Base-by-base conservation (phyloP, 306 rosid genomes). In the Citrullus colocynthis region DNA sequence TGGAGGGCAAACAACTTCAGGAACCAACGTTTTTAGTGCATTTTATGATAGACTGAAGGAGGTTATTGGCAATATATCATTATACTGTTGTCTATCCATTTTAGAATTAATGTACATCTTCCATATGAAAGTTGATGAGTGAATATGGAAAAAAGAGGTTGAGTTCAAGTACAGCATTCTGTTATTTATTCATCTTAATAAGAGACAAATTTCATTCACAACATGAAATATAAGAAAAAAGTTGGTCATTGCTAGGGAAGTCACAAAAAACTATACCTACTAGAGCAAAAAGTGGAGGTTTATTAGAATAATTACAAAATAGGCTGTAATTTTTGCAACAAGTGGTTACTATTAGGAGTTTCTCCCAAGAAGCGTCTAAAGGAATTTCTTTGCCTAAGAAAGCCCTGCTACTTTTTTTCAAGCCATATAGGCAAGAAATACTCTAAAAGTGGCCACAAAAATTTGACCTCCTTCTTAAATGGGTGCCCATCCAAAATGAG, bases 41-140 rank as follows among this genome's bases (percentile, higher is more conserved):
- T 95, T 95, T 61, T 92, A 95, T 77, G 99, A 95, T 85, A 83
- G 99, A 83, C 87, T 95, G 81, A 95, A 92, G 76, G 98, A 95
- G 98, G 98, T 95, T 52, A 51, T 3, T 16, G 16, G 44, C 77
- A 7, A 73, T 73, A 8, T 54, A 16, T 49, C 61, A 49, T 30
- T 17, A 73, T 16, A 51, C 17, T 28, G 7, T 28, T 51, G 20
- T 72, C 41, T 72, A 49, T 71, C 6, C 49, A 7, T 17, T 51
- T 51, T 55, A 73, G 61, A 51, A 30, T 51, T 73, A 49, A 30
- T 49, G 16, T 51, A 49, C 21, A 15, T 51, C 61, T 72, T 32
- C 24, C 44, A 15, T 61, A 7, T 51, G 60, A 49, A 30, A 49
- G 77, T 51, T 51, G 32, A 32, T 30, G 14, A 51, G 60, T 54